Conservation (phyloP, 1,139 yeast species). For the Pichia sorboxylosa region DNA sequence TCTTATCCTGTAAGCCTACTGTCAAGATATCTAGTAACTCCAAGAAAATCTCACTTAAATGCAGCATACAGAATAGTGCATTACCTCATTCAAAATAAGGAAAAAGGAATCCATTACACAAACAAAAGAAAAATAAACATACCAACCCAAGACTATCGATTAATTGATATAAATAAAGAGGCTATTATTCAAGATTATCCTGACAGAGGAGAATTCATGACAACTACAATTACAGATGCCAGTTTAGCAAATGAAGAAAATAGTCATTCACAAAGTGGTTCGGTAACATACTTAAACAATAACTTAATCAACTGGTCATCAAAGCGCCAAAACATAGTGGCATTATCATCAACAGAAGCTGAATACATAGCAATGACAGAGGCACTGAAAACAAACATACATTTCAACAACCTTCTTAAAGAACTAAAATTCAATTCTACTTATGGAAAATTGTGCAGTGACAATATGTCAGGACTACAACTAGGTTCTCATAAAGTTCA, state of each 20-base stretch:
- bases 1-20: slow-evolving; percentile 1
- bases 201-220: neutral
- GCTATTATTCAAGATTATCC: slow-evolving; percentile 2
- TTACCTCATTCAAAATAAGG: slow-evolving; percentile 1
- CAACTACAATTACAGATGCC: slow-evolving; percentile 2
- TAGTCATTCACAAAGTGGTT: slow-evolving; percentile 3
- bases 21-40: slow-evolving; percentile 1
- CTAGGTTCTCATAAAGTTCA: slow-evolving; percentile 5
- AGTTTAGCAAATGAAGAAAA: slow-evolving; percentile 3
- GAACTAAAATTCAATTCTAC: slow-evolving; percentile 2
- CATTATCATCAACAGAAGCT: slow-evolving; percentile 3
- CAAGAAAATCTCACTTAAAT: slow-evolving; percentile 1
- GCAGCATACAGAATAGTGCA: slow-evolving; percentile 2
- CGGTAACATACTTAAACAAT: slow-evolving; percentile 1
- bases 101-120: neutral
- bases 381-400: slow-evolving; percentile 1
- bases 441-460: slow-evolving; percentile 4
- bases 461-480: slow-evolving; percentile 6
- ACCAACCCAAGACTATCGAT: slow-evolving; percentile 1
- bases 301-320: slow-evolving; percentile 3
- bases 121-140: neutral
- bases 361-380: slow-evolving; percentile 3
- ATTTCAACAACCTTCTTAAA: slow-evolving; percentile 2
- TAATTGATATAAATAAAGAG: slow-evolving; percentile 1
- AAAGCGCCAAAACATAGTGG: slow-evolving; percentile 1